Conservation (phyloP, 495 filamentous ascomycete genomes). For the Penicillium roqueforti region DNA sequence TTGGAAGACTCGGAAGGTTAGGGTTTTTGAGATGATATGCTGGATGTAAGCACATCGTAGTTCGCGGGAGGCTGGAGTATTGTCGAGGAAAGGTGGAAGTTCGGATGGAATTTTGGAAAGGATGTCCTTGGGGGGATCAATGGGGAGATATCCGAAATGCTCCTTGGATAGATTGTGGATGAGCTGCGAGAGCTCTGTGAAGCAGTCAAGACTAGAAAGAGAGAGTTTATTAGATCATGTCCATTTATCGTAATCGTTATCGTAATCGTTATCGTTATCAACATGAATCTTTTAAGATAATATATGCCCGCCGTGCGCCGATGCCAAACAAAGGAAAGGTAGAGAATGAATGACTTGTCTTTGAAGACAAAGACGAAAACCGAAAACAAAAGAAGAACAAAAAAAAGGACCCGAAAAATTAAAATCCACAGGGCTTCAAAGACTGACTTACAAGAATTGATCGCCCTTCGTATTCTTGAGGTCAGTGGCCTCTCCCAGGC, state of each 20-base stretch:
- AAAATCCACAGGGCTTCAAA: slow-evolving; percentile 20
- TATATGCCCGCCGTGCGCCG: slow-evolving; percentile 13
- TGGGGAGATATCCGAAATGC: slow-evolving; percentile 54
- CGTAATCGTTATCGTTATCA: no score
- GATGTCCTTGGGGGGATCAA: slow-evolving; percentile 51
- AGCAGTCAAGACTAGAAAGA: slow-evolving; percentile 53
- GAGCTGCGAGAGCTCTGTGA: slow-evolving; percentile 52
- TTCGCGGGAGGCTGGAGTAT: slow-evolving; percentile 47
- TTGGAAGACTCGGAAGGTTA: slow-evolving; percentile 60
- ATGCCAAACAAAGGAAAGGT: slow-evolving; percentile 15
- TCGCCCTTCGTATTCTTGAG: slow-evolving; percentile 56
- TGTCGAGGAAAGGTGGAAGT: slow-evolving; percentile 54
- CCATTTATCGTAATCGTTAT: slow-evolving; percentile 40
- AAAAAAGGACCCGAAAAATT: slow-evolving; percentile 11
- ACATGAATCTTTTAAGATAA: slow-evolving; percentile 37
- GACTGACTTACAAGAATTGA: slow-evolving; percentile 58
- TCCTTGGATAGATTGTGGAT: slow-evolving; percentile 56
- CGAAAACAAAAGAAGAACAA: slow-evolving; percentile 5
- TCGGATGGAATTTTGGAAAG: slow-evolving; percentile 51
- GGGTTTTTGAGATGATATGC: slow-evolving; percentile 54
- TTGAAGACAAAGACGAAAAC: slow-evolving; percentile 12
- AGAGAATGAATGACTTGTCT: slow-evolving; percentile 19
- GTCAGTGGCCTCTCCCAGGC: slow-evolving; percentile 56
- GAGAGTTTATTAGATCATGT: slow-evolving; percentile 42
- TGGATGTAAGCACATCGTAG: slow-evolving; percentile 59